A percentile compares a stretch with the other conserved stretches of the same genome.
phyloP scores from a whole-genome alignment of 208 protist species.

The Lotmaria passim region DNA sequence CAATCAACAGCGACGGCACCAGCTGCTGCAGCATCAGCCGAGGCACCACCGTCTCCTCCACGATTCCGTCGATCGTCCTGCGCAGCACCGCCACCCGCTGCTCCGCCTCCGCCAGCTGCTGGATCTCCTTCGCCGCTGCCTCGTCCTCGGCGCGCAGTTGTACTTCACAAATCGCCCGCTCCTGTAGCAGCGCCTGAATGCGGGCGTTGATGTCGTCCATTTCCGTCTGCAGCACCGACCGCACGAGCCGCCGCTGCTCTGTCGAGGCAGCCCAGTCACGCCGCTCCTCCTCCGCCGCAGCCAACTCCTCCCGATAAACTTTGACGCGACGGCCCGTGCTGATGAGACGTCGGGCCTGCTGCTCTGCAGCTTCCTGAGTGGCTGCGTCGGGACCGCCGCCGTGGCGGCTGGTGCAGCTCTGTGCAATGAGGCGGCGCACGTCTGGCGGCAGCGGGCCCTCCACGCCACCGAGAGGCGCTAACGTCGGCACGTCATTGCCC shows the following conservation, averaged over 20 bases:
- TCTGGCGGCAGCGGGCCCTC: conserved; percentile 80
- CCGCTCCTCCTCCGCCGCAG: conserved; percentile 69
- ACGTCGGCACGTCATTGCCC: neutral
- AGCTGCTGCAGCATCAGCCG: conserved; percentile 71
- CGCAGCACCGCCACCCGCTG: conserved; percentile 63
- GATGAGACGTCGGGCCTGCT: conserved; percentile 75
- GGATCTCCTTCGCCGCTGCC: conserved; percentile 28
- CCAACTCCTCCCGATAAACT: conserved; percentile 83
- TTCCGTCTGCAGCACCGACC: conserved; percentile 52
- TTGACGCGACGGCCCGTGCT: conserved; percentile 77
- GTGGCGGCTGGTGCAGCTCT: conserved; percentile 48
- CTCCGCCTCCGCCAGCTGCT: conserved; percentile 65
- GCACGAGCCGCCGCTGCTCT: conserved; percentile 52
- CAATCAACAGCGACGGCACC: conserved; percentile 77
- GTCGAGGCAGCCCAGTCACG: conserved; percentile 56
- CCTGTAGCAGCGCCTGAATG: conserved; percentile 61
- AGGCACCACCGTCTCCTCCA: conserved; percentile 53
- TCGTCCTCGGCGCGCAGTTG: conserved; percentile 62
- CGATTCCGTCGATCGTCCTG: conserved; percentile 70
- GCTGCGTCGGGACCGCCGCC: neutral
- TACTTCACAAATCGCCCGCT: conserved; percentile 67
- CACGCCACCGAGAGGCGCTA: conserved; percentile 6
- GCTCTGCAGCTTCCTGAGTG: conserved; percentile 61
- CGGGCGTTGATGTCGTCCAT: conserved; percentile 62
- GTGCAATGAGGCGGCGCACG: conserved; percentile 70